These are phyloP conservation scores for Salix brachista DNA, from an alignment of 345 rosid genomes.

Conservation along the genomic window DNA sequence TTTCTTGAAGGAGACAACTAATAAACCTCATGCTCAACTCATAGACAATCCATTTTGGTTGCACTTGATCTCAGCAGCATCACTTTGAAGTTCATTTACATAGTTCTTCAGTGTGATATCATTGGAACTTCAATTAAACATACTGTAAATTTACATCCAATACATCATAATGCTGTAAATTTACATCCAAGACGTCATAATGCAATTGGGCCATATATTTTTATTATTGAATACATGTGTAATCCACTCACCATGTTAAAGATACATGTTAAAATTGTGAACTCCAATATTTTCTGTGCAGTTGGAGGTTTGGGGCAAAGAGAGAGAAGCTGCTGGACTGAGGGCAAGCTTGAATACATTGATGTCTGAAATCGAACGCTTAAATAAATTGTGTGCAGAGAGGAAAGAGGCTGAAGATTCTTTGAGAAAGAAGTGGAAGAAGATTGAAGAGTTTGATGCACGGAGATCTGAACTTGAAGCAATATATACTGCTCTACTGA, in stretches of 20 bases:
- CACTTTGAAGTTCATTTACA: not conserved
- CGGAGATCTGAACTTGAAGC: conserved; percentile 91
- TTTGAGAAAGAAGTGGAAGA: conserved; percentile 86
- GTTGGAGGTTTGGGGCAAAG: conserved; percentile 96
- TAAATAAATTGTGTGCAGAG: conserved; percentile 80
- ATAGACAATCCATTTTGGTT: not conserved
- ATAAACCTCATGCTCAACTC: not conserved
- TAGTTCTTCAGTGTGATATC: not conserved
- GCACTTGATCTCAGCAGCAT: not conserved
- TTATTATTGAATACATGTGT: not conserved
- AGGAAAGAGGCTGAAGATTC: conserved; percentile 92
- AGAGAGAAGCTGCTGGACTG: conserved; percentile 84
- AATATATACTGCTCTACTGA: conserved; percentile 71
- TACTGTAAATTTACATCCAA: not conserved
- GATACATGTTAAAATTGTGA: conserved; percentile 4
- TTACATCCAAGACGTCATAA: not conserved
- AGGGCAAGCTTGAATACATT: conserved; percentile 78
- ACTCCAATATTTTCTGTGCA: conserved; percentile 26
- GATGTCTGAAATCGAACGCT: conserved; percentile 72
- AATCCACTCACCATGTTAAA: not conserved
- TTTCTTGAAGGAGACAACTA: not conserved
- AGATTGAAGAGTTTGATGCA: conserved; percentile 86
- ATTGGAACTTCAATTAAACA: too few species aligned
- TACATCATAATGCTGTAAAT: not conserved
- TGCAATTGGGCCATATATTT: not conserved